Evolutionary conservation across 2,329 filamentous ascomycete species (phyloP), one percentile per base, ranked within the genome.

Genomic region (Arthrinium puccinioides): DNA sequence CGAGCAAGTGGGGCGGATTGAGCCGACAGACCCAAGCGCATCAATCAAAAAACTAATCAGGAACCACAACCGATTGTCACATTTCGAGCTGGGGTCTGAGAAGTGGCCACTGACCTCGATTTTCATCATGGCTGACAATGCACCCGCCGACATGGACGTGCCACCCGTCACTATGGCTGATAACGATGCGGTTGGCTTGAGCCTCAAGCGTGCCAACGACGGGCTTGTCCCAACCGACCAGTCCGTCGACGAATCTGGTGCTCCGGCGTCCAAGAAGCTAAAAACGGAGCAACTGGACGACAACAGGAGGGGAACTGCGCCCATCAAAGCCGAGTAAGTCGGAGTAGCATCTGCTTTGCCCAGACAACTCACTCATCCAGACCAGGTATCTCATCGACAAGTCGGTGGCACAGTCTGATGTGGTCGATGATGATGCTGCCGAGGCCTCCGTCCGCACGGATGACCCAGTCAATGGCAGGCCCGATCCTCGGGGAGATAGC

Each of bases 361-460:
- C 15, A 31, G n/a, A n/a, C 9, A 10, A 28, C 31, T 32, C 46
- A 28, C 44, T 14, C 13, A 29, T 21, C 14, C 21, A 29, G 21
- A n/a, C 5, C 31, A 61, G 60, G 39, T 64, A 58, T 44, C 51
- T 62, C 25, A 46, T 63, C 34, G 44, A 45, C 30, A 33, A 29
- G 11, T 14, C 27, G 14, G 32, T 25, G 14, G 32, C 43, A 25
- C 47, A 51, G 25, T 60, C 62, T 23, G 57, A 55, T 25, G 54
- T 59, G 21, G 67, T 76, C 43, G 74, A 84, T 50, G 74, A 80
- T 58, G 72, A 70, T 39, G 75, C 79, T 37, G 79, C 34, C 24
- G 37, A 82, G 57, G 70, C 62, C 18, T 71, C 72, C 16, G 54
- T 59, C 21, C 66, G 74, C 36, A 73, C 77, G 46, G 75, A 80